Evolutionary conservation across 768 basidiomycete genomes (phyloP), one percentile per base, ranked within the genome.

Genomic region (Suillus brevipes): DNA sequence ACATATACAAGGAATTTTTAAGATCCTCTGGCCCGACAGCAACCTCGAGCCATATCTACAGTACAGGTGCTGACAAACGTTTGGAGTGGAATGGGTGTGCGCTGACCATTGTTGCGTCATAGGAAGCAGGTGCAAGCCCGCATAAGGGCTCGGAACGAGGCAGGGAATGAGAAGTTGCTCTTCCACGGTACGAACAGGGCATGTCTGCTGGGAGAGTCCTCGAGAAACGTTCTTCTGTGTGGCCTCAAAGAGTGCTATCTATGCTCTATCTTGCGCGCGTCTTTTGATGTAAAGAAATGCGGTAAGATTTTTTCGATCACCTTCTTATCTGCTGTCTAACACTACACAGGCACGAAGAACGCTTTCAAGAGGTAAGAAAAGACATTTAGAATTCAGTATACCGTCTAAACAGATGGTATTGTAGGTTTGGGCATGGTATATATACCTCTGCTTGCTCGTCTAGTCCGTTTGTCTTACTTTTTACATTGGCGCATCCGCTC

Each of bases 171-270:
- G 72, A 82, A 82, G 66, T 75, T 88, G 2, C 80, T 89, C 34
- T 90, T 89, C 69, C 89, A 90, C 73, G 89, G 89, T n/a, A 90
- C 87, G 16, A 84, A 81, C 61, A 81, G 87, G 60, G 77, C 74
- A 10, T 90, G 89, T 68, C 72, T 81, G 4, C 67, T 90, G 9
- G 89, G 81, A n/a, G 89, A 90, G 59, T 82, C 81, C 25, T 72
- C 71, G 10, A 76, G 73, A 53, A 79, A 83, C 43, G 74, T 81
- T 28, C 74, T 81, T n/a, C 78, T 84, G 16, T 90, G 89, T 66
- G 67, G 71, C 56, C 74, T 84, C 10, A 70, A 82, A 14, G 79
- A 80, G 62, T 90, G 89, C 60, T 79, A 77, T 65, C 72, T 90
- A 31, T 90, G 89, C 67, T 77, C 77, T 36, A 82, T 90, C 31